Evolutionary conservation across 331 rosid species (phyloP).

Genomic region (Saraca asoca): DNA sequence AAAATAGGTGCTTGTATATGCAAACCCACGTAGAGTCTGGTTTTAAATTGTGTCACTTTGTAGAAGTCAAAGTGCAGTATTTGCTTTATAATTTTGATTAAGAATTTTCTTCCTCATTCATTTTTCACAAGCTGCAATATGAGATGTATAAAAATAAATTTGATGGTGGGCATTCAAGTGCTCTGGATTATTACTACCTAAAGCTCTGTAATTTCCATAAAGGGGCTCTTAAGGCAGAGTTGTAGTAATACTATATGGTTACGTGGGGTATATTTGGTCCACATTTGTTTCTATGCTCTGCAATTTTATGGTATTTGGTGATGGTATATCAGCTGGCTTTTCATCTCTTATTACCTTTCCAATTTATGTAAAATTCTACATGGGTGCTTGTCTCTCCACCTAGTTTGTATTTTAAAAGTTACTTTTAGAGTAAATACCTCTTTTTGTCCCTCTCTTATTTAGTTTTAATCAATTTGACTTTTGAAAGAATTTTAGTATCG

Average conservation of each 20-base stretch:
- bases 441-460: too few relatives aligned
- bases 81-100: slow-evolving; percentile 31
- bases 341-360: not conserved
- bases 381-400: not conserved
- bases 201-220: slow-evolving; percentile 10
- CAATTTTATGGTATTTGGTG: slow-evolving; percentile 4
- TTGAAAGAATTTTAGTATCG: too few relatives aligned
- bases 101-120: not conserved
- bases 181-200: slow-evolving; percentile 4
- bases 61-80: slow-evolving; percentile 4
- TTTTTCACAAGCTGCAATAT: slow-evolving; percentile 10
- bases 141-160: slow-evolving; percentile 14
- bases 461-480: too few relatives aligned
- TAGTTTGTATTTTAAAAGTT: not conserved
- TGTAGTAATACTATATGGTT: slow-evolving; percentile 2
- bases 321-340: slow-evolving; percentile 18
- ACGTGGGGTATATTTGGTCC: not conserved
- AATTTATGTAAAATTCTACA: not conserved
- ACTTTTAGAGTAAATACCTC: too few relatives aligned
- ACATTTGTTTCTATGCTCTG: slow-evolving; percentile 4
- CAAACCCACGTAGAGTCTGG: not conserved
- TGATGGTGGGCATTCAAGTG: not conserved
- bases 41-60: slow-evolving; percentile 14
- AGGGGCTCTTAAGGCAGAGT: slow-evolving; percentile 1
- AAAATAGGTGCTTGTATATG: not conserved